Conservation (phyloP, 345 rosid genomes). For the Rubroshorea leprosula region DNA sequence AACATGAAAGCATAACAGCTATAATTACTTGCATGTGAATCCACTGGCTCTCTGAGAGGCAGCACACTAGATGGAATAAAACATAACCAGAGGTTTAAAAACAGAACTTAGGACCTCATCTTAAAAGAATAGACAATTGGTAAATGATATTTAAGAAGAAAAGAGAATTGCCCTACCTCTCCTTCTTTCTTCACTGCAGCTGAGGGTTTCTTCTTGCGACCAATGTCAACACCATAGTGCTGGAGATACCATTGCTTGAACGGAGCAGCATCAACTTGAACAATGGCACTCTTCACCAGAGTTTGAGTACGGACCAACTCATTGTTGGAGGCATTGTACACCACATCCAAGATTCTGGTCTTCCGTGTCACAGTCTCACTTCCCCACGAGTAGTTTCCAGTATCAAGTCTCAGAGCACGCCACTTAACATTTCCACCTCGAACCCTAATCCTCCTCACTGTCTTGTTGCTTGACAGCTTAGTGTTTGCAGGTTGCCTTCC, state of each 20-base stretch:
- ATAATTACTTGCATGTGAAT: no score
- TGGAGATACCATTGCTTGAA: constrained; percentile 67
- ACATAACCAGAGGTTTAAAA: no score
- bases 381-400: constrained; percentile 88
- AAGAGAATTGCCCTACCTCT: constrained; percentile 30
- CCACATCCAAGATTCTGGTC: constrained; percentile 76
- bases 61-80: no score
- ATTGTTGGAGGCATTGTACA: constrained; percentile 88
- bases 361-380: constrained; percentile 84
- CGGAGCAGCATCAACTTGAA: constrained; percentile 72
- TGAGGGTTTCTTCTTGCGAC: constrained; percentile 64
- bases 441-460: constrained; percentile 76
- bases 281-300: constrained; percentile 63
- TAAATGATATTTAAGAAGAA: background rate
- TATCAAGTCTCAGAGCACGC: constrained; percentile 81
- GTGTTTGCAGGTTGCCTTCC: constrained; percentile 87
- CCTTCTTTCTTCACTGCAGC: constrained; percentile 48
- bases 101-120: no score
- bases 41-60: no score
- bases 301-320: constrained; percentile 86
- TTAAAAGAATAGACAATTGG: background rate
- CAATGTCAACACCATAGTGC: constrained; percentile 70
- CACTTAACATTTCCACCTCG: constrained; percentile 87
- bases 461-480: constrained; percentile 79
- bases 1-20: no score